A percentile compares a stretch with the other conserved stretches of the same genome.
These are phyloP conservation scores for Dunaliella sp. DNA, from an alignment of 139 green algal genomes.

Conservation along the genomic window DNA sequence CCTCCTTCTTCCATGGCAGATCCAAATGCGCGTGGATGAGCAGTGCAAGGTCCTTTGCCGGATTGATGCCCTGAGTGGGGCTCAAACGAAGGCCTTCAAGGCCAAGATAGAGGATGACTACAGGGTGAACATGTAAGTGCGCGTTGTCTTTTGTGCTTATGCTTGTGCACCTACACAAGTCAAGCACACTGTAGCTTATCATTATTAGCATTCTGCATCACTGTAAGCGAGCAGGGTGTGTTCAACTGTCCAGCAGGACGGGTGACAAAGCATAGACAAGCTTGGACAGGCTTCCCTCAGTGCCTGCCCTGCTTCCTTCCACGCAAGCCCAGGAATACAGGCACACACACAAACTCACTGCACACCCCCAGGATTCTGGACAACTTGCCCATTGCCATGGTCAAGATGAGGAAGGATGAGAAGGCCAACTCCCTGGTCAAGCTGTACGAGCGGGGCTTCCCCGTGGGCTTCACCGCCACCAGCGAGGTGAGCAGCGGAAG, in stretches of 20 bases:
- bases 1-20: constrained; percentile 48
- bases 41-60: constrained; percentile 95
- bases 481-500: constrained; percentile 34
- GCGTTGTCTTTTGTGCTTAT: too few relatives aligned
- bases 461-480: constrained; percentile 81
- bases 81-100: constrained; percentile 78
- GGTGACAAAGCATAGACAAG: too few relatives aligned
- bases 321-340: too few relatives aligned
- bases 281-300: too few relatives aligned
- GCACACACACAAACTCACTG: too few relatives aligned
- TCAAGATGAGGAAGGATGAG: constrained; percentile 78
- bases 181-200: too few relatives aligned
- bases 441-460: constrained; percentile 93
- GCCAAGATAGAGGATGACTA: constrained; percentile 93
- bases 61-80: constrained; percentile 68
- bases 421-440: constrained; percentile 69
- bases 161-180: too few relatives aligned
- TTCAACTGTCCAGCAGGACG: too few relatives aligned
- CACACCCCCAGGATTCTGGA: constrained; percentile 97
- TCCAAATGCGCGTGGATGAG: constrained; percentile 87
- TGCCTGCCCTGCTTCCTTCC: too few relatives aligned
- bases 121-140: constrained; percentile 92
- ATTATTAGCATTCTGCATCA: too few relatives aligned
- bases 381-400: constrained; percentile 96
- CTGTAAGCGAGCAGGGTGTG: too few relatives aligned